Conservation (phyloP, 441 rosid species). For the Aquilaria agallochum region DNA sequence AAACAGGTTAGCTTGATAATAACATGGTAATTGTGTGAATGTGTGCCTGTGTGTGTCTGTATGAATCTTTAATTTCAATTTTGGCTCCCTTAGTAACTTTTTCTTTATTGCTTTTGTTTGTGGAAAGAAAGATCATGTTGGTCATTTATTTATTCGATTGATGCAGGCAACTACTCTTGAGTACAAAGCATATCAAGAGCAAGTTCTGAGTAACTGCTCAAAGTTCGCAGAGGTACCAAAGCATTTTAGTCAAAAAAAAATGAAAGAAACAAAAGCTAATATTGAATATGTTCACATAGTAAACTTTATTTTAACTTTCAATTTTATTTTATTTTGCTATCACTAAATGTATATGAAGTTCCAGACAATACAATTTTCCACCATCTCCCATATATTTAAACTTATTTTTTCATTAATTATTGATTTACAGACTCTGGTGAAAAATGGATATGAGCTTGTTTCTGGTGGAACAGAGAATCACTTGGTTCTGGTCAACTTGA, state of each 20-base stretch:
- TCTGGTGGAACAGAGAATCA: constrained; percentile 99
- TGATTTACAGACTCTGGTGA: constrained; percentile 56
- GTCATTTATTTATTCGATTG: constrained; percentile 1
- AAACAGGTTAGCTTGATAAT: constrained; percentile 58
- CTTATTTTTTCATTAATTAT: too few species aligned
- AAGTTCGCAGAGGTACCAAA: constrained; percentile 75
- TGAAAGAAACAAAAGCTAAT: too few species aligned
- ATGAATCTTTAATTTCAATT: too few species aligned
- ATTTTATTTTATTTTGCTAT: too few species aligned
- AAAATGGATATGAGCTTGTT: constrained; percentile 79
- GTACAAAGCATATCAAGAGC: constrained; percentile 92
- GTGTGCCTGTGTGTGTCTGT: too few species aligned
- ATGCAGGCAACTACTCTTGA: constrained; percentile 72
- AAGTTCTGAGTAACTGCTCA: constrained; percentile 77
- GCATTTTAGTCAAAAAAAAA: too few species aligned
- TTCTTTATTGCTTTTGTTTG: constrained; percentile 16
- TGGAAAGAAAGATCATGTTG: constrained; percentile 17
- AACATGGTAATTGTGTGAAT: not conserved
- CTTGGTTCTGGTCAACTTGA: constrained; percentile 88
- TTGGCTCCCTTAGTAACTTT: not conserved
- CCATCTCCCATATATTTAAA: too few species aligned
- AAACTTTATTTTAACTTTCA: too few species aligned
- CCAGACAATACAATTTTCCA: too few species aligned
- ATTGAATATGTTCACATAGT: too few species aligned
- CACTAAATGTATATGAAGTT: too few species aligned